Evolutionary conservation across 192 early-diverging fungal species (phyloP), one percentile per base, ranked within the genome.

Genomic region (Paraglomus brasilianum): DNA sequence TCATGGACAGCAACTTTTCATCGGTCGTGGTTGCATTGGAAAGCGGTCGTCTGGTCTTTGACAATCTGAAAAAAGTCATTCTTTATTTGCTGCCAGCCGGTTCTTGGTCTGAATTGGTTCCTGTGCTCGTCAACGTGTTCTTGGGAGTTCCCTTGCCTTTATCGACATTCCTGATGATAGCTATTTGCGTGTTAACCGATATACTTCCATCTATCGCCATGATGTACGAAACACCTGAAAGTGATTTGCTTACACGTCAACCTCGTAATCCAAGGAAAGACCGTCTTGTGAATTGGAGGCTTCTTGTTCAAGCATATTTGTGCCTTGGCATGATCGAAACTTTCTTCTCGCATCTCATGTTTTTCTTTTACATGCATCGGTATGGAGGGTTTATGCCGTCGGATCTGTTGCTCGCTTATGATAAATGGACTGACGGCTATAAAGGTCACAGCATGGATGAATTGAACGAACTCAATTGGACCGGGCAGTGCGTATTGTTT

Each of bases 1-100:
- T 89, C 38, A 69, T 88, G 9, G 86, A 80, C 45, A 45, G 36
- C 24, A 72, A 74, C 39, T 79, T 79, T 46, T 51, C 74, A 36
- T 75, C 74, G 19, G 64, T 79, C n/a, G 63, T 72, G 22, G 81
- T 79, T 19, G 93, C 87, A n/a, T 89, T 96, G 73, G 86, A 89
- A 66, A 83, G 84, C 57, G 94, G 94, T 24, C 87, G 94, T 8
- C 72, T 95, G 36, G 85, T 90, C 15, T 96, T 94, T 75, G 86
- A 91, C 73, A 96, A 96, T 79, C 72, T 94, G 40, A 87, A 92
- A 71, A 94, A 96, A 76, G 92, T 93, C 30, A 88, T 93, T 75
- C 68, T 88, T 2, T 95, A 94, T 65, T 76, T 95, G 55, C 70
- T 95, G 65, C 92, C 93, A 0, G 86, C 89, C 48, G 91, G 90